Conservation (phyloP, 2,329 filamentous ascomycete genomes). For the Sordariomycetes sp. region DNA sequence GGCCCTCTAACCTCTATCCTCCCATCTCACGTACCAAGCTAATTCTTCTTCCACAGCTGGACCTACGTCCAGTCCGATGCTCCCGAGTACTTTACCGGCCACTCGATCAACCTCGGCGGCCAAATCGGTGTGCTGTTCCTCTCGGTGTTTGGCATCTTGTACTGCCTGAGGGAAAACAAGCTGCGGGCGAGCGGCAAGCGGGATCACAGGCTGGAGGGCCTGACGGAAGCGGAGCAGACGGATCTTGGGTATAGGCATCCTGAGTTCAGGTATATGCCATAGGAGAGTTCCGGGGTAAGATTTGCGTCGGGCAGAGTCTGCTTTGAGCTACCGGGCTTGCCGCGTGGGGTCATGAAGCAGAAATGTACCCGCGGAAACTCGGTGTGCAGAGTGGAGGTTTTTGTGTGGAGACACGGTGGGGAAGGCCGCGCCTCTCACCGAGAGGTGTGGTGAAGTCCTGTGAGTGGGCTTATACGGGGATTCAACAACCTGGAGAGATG, state of each 20-base stretch:
- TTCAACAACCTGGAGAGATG: too few species aligned
- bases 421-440: too few species aligned
- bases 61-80: constrained; percentile 34
- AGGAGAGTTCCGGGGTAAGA: background rate
- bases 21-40: constrained; percentile 5
- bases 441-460: too few species aligned
- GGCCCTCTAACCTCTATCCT: background rate
- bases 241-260: constrained; percentile 18
- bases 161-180: constrained; percentile 34
- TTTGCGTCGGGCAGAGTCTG: background rate
- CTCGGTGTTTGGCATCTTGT: constrained; percentile 31
- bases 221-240: constrained; percentile 15
- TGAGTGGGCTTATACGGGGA: too few species aligned
- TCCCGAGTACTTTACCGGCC: constrained; percentile 32
- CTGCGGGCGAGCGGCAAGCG: constrained; percentile 13
- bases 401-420: too few species aligned
- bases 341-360: too few species aligned
- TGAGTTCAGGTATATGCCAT: constrained; percentile 13
- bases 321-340: background rate
- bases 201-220: constrained; percentile 13
- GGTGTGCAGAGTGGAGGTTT: too few species aligned
- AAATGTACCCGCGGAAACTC: too few species aligned
- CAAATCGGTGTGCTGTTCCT: constrained; percentile 30
- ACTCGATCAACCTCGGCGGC: constrained; percentile 42
- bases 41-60: constrained; percentile 21